Evolutionary conservation across 768 basidiomycete species (phyloP), one percentile per base, ranked within the genome.

Genomic region (Boletus subparvulus): DNA sequence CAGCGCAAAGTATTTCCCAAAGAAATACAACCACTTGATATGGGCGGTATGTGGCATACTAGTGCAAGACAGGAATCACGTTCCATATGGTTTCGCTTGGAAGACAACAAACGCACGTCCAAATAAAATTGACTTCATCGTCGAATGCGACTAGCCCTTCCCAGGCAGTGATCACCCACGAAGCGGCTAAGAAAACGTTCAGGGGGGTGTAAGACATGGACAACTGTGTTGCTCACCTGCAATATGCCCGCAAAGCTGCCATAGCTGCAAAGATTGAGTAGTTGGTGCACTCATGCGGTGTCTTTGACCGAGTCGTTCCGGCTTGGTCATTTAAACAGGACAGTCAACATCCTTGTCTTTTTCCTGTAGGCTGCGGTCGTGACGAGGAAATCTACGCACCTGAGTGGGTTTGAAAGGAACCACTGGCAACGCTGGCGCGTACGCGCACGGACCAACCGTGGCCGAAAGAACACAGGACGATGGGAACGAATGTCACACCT

Each of bases 11-110:
- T 65, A 71, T 49, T 56, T 71, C 4, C 55, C 56, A 45, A 69
- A 60, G 12, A 71, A 24, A 45, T 63, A 70, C n/a, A 71, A 8
- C 69, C 67, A 70, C 45, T 70, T 70, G 41, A 62, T 32, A 28
- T 50, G 46, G 3, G 65, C 58, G 10, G 8, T 50, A 3, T 9
- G 8, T 8, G 69, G 42, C 55, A 65, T 62, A 11, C 69, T 69
- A 32, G 26, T 21, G 30, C 0, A 30, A 7, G 36, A 24, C 6
- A 13, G 2, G 45, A 26, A 42, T 40, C 30, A 52, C 1, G n/a
- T 19, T 45, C 35, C 0, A 9, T 1, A 21, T 28, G n/a, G 36
- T 14, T n/a, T 19, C n/a, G 11, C 4, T n/a, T 17, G 28, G 19
- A 55, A 45, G 14, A 36, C 0, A 8, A 17, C 7, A 19, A 32